phyloP scores from a whole-genome alignment of 2,329 filamentous ascomycete species.

The Diaporthe eres region DNA sequence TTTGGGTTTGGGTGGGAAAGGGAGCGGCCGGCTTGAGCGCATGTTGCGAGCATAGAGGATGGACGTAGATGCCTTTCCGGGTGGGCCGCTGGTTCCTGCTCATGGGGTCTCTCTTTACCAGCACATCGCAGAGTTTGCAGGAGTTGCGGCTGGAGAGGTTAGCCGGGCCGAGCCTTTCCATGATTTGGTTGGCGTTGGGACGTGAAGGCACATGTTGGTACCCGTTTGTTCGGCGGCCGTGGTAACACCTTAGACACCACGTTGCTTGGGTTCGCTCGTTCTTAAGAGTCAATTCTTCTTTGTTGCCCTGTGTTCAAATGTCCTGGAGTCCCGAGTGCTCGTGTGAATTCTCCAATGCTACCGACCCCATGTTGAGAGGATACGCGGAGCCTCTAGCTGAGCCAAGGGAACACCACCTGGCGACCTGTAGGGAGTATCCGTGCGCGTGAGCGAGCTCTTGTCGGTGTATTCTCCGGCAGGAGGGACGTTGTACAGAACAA shows the following conservation, averaged over 20 bases:
- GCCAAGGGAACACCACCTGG: not conserved
- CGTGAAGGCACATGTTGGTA: slow-evolving; percentile 30
- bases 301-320: not conserved
- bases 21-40: slow-evolving; percentile 10
- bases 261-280: slow-evolving; percentile 28
- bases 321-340: not conserved
- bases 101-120: slow-evolving; percentile 9
- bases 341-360: not conserved
- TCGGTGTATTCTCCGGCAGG: not conserved
- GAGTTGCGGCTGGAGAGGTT: slow-evolving; percentile 25
- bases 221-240: slow-evolving; percentile 31
- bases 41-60: slow-evolving; percentile 38
- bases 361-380: not conserved
- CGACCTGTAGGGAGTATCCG: not conserved
- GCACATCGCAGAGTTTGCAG: slow-evolving; percentile 25
- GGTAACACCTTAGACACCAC: slow-evolving; percentile 36
- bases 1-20: slow-evolving; percentile 24
- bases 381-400: not conserved
- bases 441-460: slow-evolving; percentile 7
- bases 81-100: slow-evolving; percentile 27
- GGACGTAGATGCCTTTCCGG: slow-evolving; percentile 26
- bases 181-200: slow-evolving; percentile 16
- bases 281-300: slow-evolving; percentile 12
- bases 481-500: slow-evolving; percentile 32
- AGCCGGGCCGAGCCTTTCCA: slow-evolving; percentile 23